Percentiles rank a stretch among this genome's conserved stretches.
Evolutionary conservation across 1,284 basidiomycete species (phyloP).

Genomic region (Testicularia cyperi): DNA sequence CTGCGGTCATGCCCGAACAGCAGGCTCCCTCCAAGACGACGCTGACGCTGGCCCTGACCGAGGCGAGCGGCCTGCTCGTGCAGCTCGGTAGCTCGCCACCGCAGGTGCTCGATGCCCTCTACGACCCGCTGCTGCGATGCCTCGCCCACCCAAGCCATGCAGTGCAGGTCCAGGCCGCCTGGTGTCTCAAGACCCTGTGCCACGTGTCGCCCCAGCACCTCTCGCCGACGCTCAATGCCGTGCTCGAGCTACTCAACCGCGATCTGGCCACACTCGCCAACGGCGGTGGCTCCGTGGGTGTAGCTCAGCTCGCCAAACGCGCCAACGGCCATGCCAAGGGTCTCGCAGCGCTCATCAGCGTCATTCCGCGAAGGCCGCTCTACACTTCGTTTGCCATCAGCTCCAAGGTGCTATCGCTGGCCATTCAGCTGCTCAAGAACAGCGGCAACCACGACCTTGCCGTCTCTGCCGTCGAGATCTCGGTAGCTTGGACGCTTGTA

Average conservation of each 20-base stretch:
- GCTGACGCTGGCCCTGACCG: constrained; percentile 75
- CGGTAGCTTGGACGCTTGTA: constrained; percentile 91
- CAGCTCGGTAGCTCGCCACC: constrained; percentile 89
- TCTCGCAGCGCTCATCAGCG: constrained; percentile 79
- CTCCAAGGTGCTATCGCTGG: constrained; percentile 85
- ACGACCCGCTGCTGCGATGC: constrained; percentile 81
- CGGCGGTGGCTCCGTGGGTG: constrained; percentile 45
- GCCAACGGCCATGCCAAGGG: constrained; percentile 85
- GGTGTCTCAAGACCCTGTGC: constrained; percentile 86
- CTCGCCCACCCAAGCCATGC: constrained; percentile 83
- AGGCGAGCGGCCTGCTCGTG: constrained; percentile 79
- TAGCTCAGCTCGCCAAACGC: constrained; percentile 74
- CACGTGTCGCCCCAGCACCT: constrained; percentile 81
- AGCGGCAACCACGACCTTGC: constrained; percentile 86
- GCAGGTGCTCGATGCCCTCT: constrained; percentile 82
- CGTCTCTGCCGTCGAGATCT: constrained; percentile 80
- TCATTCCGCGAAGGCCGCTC: constrained; percentile 81
- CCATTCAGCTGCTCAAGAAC: constrained; percentile 83
- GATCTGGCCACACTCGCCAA: constrained; percentile 67
- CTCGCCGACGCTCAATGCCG: constrained; percentile 72
- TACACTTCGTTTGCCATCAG: constrained; percentile 93
- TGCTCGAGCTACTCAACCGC: constrained; percentile 77
- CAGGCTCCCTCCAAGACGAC: constrained; percentile 72
- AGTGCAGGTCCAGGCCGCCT: constrained; percentile 80
- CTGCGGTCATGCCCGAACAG: constrained; percentile 84